Base-by-base conservation (phyloP, 805 yeast species). In the Candida qinlingensis region DNA sequence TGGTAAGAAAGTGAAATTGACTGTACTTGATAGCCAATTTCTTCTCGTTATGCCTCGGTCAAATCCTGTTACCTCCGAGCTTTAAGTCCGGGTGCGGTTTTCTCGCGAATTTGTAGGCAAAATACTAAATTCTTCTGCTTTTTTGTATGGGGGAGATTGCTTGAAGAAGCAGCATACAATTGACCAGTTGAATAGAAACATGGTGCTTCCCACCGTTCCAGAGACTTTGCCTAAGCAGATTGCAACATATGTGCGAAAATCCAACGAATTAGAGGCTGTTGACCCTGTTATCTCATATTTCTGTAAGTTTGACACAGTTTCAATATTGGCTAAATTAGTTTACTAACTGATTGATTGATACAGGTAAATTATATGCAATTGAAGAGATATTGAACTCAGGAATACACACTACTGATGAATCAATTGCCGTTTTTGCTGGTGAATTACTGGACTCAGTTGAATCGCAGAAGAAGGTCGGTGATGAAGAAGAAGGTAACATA, bases 201-300 rank as follows among this genome's bases (percentile, higher is more conserved):
- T 47, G 51, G 27, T 37, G n/a, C 37, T 44, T 26, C 12, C 40
- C 12, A 27, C 31, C 11, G 45, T 50, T 6, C 63, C 61, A 9
- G 9, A 36, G 2, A 9, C 53, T 0, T 45, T 61, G 0, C 74
- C 72, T 46, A 67, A 59, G 11, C 50, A 54, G 6, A 59, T 72
- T 4, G 42, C 57, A 41, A 71, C 71, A 0, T 81, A 63, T 53
- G 64, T 82, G 13, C 65, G 70, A 6, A 73, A 91, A 7, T 72
- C 88, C 25, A 64, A 62, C 8, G 96, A 89, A 55, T 58, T 87
- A 38, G 71, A 67, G 19, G 50, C 57, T 0, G 74, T 72, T 8
- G 84, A 87, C 52, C 90, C 95, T 0, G 67, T 83, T 9, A 76
- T 88, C 30, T 72, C 92, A 5, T 88, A 87, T 65, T 86, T 77